These are phyloP conservation scores for Rauvolfia tetraphylla DNA, from an alignment of 257 asterid species.

Conservation along the genomic window DNA sequence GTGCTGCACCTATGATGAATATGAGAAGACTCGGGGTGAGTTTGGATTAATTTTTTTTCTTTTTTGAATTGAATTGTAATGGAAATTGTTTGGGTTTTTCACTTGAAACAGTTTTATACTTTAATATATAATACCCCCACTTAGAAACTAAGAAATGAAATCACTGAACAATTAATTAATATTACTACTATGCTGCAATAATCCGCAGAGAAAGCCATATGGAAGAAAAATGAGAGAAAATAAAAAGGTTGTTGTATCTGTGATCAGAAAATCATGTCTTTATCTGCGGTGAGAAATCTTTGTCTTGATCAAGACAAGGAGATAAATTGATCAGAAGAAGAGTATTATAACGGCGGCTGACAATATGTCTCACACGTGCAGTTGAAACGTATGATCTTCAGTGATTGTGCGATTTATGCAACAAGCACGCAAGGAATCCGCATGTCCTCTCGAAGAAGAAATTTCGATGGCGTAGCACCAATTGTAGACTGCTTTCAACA, in stretches of 20 bases:
- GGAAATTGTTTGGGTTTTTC: too few relatives aligned
- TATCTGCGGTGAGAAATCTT: background rate
- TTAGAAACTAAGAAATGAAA: too few relatives aligned
- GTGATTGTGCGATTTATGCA: background rate
- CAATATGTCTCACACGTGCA: slow-evolving; percentile 2
- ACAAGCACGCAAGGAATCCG: background rate
- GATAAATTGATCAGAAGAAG: background rate
- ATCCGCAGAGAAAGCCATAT: too few relatives aligned
- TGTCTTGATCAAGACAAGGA: background rate
- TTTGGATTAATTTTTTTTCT: too few relatives aligned
- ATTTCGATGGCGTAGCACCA: background rate
- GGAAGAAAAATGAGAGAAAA: background rate
- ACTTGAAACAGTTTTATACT: too few relatives aligned
- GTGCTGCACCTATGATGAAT: too few relatives aligned
- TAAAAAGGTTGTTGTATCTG: background rate
- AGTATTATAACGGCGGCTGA: slow-evolving; percentile 3
- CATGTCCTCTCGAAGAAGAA: background rate
- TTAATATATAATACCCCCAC: too few relatives aligned
- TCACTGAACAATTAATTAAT: too few relatives aligned
- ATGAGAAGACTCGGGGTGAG: too few relatives aligned
- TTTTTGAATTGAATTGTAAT: too few relatives aligned
- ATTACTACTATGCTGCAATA: too few relatives aligned
- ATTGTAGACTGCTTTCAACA: background rate
- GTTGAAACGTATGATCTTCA: background rate
- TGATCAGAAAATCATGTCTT: background rate